Conservation (phyloP, 768 basidiomycete genomes). For the Mycena venus region DNA sequence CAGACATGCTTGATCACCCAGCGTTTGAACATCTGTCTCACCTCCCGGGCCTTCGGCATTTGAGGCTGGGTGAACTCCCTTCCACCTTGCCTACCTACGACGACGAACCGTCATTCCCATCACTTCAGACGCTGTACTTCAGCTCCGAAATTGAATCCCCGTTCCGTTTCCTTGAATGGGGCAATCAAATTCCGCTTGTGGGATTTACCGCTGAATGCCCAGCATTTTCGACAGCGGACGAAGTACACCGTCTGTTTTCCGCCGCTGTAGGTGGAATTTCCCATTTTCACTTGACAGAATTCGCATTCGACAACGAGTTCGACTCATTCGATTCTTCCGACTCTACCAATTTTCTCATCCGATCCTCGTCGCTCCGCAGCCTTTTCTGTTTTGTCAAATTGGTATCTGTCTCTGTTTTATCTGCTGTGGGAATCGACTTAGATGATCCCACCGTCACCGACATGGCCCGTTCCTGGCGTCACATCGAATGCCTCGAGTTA, state of each 20-base stretch:
- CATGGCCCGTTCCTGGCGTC: constrained; percentile 20
- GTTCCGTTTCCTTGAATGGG: not conserved
- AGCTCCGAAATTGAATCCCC: not conserved
- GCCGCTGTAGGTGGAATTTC: not conserved
- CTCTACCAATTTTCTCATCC: not conserved
- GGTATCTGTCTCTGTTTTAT: not conserved
- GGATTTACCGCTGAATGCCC: not conserved
- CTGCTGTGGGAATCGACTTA: not conserved
- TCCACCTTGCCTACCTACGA: not conserved
- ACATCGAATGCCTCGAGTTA: not conserved
- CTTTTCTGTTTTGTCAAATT: constrained; percentile 14
- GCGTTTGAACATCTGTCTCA: not conserved
- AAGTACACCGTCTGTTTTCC: not conserved
- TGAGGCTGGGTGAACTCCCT: not conserved
- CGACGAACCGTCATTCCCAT: not conserved
- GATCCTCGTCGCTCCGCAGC: not conserved
- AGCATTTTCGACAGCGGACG: not conserved
- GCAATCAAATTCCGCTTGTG: not conserved
- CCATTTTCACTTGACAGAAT: not conserved
- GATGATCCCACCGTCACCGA: not conserved
- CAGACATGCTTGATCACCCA: not conserved
- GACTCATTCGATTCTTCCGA: not conserved
- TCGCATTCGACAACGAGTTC: not conserved
- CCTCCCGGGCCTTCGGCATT: not conserved
- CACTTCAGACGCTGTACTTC: not conserved